A percentile compares a stretch with the other conserved stretches of the same genome.
Conservation (phyloP, 2,329 filamentous ascomycete species). For the Apiospora pterosperma region DNA sequence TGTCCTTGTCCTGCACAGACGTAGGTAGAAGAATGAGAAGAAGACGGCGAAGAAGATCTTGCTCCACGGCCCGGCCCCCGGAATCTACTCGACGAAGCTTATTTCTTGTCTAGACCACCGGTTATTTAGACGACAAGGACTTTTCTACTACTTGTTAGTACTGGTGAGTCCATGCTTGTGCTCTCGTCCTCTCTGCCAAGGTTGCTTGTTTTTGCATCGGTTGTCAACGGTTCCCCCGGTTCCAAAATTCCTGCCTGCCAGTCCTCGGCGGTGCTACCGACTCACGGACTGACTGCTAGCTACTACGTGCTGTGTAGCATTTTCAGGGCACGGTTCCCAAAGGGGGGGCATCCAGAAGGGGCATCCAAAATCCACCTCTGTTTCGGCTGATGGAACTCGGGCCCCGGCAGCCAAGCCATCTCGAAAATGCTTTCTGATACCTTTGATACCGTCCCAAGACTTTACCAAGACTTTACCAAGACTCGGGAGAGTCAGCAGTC, state of each 20-base stretch:
- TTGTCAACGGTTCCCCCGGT: not conserved
- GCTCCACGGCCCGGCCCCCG: not conserved
- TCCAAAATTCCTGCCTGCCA: not conserved
- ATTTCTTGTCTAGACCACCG: not conserved
- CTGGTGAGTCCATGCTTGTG: not conserved
- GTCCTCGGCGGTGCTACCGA: not conserved
- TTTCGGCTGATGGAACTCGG: constrained; percentile 4
- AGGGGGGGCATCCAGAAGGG: not conserved
- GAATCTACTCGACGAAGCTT: not conserved
- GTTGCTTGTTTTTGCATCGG: not conserved
- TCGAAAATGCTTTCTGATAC: constrained; percentile 1
- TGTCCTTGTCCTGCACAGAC: not conserved
- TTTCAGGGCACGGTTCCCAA: not conserved
- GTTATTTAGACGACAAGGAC: not conserved
- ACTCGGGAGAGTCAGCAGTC: not conserved
- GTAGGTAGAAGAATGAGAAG: not conserved
- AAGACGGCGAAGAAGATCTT: not conserved
- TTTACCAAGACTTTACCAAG: constrained; percentile 5
- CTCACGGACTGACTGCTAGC: too few relatives aligned
- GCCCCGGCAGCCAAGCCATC: constrained; percentile 3
- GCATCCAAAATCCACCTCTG: not conserved
- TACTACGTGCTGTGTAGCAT: not conserved
- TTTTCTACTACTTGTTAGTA: not conserved
- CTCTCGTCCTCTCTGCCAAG: not conserved
- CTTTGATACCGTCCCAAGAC: constrained; percentile 4